Evolutionary conservation across 2,329 filamentous ascomycete genomes (phyloP), one percentile per base, ranked within the genome.

Genomic region (Myriangium duriaei): DNA sequence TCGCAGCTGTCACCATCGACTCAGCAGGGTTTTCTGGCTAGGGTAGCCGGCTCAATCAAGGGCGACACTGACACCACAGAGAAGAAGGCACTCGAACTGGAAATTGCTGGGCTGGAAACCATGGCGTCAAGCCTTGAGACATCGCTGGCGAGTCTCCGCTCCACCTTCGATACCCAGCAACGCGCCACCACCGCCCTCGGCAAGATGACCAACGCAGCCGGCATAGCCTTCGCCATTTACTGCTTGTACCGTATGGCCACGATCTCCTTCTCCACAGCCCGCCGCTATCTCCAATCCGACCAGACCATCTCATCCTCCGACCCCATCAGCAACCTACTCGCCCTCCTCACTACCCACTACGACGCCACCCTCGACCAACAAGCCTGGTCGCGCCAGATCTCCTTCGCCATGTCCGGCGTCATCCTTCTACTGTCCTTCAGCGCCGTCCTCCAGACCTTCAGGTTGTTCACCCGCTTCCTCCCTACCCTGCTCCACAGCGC

Each of bases 351-450:
- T 3, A 79, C 80, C 40, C 82, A 92, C 60, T 87, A 82, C 73
- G 82, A 92, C 53, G 81, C 82, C 2, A 74, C 78, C 43, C 71
- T 93, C 16, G 81, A 93, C 59, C 81, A 85, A 51, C 71, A 76
- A 9, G 81, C 82, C 7, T 92, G 84, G 83, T 79, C 81, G 14
- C 78, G 83, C 18, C 81, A 85, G 52, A 87, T 92, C 47, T 85
- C 80, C 42, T 92, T 93, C 58, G 64, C 85, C 14, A 69, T 93
- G 4, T 84, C 79, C 5, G 85, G 84, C 12, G 74, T 87, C 34
- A 91, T 93, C 55, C 76, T 93, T 15, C 68, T 84, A 11, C 79
- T 81, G 2, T 84, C 80, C 39, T 85, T 86, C 59, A 84, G 80
- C 57, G 81, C 78, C 41, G 84, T 83, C 12, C 65, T 87, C n/a